Evolutionary conservation across 345 rosid species (phyloP), one percentile per base, ranked within the genome.

Genomic region (Ceriops decandra): DNA sequence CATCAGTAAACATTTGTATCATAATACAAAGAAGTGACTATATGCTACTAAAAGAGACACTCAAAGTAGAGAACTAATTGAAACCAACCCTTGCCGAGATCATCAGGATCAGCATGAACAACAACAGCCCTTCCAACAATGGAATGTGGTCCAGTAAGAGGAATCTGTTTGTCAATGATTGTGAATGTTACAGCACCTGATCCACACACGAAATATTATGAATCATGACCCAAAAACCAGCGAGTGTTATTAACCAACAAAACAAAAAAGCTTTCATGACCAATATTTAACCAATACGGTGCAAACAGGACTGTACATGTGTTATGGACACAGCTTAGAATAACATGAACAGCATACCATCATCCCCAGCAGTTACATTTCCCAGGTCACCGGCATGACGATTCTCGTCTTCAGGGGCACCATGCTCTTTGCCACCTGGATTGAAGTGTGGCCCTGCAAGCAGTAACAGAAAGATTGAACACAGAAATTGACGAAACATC

Each of bases 381-480:
- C 99, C 99, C 42, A 90, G 72, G 83, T 95, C 99, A 56, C 97
- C 97, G 65, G 97, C 99, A 86, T 91, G 99, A 27, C 99, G 96
- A 53, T 76, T 78, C 66, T 76, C 90, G 53, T 95, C 99, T 38
- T 75, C 87, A 11, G 99, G 96, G 54, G 96, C 93, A 82, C 99
- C 98, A 65, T 95, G 99, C 52, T 87, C 88, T 76, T 95, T 95
- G 52, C 81, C 79, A 69, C 63, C 85, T 52, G 99, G 99, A 80
- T 95, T 91, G 62, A 82, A 95, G 72, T 91, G 98, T 1, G 96
- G 95, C 47, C 99, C 99, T 91, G 72, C 56, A 82, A 73, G 63
- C 17, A 68, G 28, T 10, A 33, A 32, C 16, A 63, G 52, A 30
- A 71, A 24, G 42, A 58, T 68, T 16, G 26, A 64, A 56, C 7